Evolutionary conservation across 1,139 yeast genomes (phyloP).

Genomic region (Yamadazyma sp.): DNA sequence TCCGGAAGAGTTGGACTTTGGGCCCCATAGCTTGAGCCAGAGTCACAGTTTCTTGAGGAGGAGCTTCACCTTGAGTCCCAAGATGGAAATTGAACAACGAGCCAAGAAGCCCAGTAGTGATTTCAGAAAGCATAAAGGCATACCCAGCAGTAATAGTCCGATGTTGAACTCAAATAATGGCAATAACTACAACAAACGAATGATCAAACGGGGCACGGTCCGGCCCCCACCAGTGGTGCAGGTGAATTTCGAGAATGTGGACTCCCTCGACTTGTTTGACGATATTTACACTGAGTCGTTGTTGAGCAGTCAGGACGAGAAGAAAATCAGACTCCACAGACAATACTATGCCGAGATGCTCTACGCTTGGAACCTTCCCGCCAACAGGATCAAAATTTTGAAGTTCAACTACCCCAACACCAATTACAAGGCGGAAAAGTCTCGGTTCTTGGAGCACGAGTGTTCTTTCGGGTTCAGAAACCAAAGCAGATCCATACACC

Average conservation of each 20-base stretch:
- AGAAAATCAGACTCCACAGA: constrained; percentile 53
- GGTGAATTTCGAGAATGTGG: constrained; percentile 56
- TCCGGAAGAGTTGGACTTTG: constrained; percentile 27
- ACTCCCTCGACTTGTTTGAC: constrained; percentile 55
- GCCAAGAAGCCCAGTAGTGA: constrained; percentile 3
- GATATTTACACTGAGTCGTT: constrained; percentile 46
- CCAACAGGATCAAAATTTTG: constrained; percentile 71
- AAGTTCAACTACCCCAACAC: constrained; percentile 60
- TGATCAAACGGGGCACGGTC: constrained; percentile 5
- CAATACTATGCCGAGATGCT: constrained; percentile 78
- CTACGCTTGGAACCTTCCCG: constrained; percentile 80
- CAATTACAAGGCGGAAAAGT: constrained; percentile 13
- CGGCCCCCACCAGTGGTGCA: constrained; percentile 41
- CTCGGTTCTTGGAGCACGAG: constrained; percentile 34
- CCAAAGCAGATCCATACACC: neutral
- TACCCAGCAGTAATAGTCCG: neutral
- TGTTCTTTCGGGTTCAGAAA: constrained; percentile 45
- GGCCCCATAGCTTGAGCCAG: constrained; percentile 15
- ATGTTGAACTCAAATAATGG: neutral
- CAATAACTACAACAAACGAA: constrained; percentile 4
- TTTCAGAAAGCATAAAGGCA: constrained; percentile 5
- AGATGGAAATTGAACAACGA: constrained; percentile 4
- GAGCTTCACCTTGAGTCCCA: constrained; percentile 9
- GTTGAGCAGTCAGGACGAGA: constrained; percentile 47
- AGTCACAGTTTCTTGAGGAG: constrained; percentile 6